These are phyloP conservation scores for Bruguiera gymnorhiza DNA, from an alignment of 345 rosid species.

Conservation along the genomic window DNA sequence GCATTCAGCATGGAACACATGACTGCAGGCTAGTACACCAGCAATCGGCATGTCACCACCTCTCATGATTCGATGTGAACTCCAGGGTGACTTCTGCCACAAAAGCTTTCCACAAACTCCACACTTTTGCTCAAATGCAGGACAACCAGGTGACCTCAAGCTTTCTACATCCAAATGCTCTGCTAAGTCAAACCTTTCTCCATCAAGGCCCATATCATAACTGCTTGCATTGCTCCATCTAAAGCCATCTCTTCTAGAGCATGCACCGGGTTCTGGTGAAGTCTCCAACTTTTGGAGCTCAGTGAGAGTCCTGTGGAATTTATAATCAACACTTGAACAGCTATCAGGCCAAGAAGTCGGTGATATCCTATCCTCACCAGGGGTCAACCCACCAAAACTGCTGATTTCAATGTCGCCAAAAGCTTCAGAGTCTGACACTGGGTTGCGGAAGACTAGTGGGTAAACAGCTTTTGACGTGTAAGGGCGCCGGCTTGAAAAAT, in stretches of 20 bases:
- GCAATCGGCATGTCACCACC: conserved; percentile 73
- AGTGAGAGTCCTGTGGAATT: conserved; percentile 44
- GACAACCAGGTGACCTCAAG: conserved; percentile 29
- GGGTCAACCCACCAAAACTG: conserved; percentile 44
- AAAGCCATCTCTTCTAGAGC: conserved; percentile 74
- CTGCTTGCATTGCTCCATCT: conserved; percentile 72
- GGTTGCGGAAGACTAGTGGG: conserved; percentile 72
- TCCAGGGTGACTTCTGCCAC: conserved; percentile 83
- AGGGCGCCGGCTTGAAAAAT: conserved; percentile 41
- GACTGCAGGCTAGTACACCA: conserved; percentile 78
- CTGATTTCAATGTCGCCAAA: conserved; percentile 39
- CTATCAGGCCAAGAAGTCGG: conserved; percentile 47
- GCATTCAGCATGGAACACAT: conserved; percentile 87
- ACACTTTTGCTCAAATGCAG: conserved; percentile 48
- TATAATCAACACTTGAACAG: conserved; percentile 35
- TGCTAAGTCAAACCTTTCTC: conserved; percentile 44
- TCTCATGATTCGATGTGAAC: conserved; percentile 67
- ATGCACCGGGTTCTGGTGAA: conserved; percentile 53
- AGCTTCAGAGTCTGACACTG: conserved; percentile 65
- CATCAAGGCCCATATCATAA: conserved; percentile 56
- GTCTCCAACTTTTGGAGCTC: conserved; percentile 47
- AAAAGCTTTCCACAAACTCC: conserved; percentile 66
- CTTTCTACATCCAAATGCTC: conserved; percentile 41
- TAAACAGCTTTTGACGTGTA: conserved; percentile 63
- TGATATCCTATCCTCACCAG: conserved; percentile 44